A percentile compares a stretch with the other conserved stretches of the same genome.
Conservation (phyloP, 768 basidiomycete genomes). For the Lentinula detonsa region DNA sequence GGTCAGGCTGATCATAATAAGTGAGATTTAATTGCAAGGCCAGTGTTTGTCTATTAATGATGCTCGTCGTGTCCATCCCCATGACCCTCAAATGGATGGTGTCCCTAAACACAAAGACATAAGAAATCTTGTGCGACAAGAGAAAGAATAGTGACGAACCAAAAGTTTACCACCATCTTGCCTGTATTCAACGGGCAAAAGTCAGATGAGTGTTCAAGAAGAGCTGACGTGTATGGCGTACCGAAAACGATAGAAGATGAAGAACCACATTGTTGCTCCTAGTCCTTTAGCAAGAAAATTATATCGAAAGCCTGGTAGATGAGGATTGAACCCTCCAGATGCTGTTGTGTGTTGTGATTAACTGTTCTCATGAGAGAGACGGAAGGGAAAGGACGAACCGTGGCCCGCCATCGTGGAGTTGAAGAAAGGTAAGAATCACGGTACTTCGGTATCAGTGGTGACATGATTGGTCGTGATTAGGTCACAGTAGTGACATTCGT, state of each 20-base stretch:
- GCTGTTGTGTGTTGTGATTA: background rate
- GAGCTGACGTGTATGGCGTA: slow-evolving; percentile 31
- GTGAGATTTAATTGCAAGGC: background rate
- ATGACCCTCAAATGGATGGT: slow-evolving; percentile 33
- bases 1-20: background rate
- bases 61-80: slow-evolving; percentile 30
- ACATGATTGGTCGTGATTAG: background rate
- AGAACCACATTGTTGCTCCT: slow-evolving; percentile 98
- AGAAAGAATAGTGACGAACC: slow-evolving; percentile 30
- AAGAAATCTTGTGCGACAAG: background rate
- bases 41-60: slow-evolving; percentile 27
- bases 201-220: background rate
- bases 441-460: background rate
- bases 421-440: background rate
- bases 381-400: slow-evolving; percentile 18
- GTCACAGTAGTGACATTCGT: background rate
- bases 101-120: slow-evolving; percentile 33
- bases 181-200: slow-evolving; percentile 27
- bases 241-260: slow-evolving; percentile 95
- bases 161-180: slow-evolving; percentile 74
- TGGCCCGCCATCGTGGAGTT: slow-evolving; percentile 30
- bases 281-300: slow-evolving; percentile 77
- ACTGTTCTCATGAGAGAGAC: background rate
- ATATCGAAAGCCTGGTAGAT: slow-evolving; percentile 73
- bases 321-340: slow-evolving; percentile 85